Evolutionary conservation across 1,284 basidiomycete species (phyloP).

Genomic region (Heterobasidion parviporum): DNA sequence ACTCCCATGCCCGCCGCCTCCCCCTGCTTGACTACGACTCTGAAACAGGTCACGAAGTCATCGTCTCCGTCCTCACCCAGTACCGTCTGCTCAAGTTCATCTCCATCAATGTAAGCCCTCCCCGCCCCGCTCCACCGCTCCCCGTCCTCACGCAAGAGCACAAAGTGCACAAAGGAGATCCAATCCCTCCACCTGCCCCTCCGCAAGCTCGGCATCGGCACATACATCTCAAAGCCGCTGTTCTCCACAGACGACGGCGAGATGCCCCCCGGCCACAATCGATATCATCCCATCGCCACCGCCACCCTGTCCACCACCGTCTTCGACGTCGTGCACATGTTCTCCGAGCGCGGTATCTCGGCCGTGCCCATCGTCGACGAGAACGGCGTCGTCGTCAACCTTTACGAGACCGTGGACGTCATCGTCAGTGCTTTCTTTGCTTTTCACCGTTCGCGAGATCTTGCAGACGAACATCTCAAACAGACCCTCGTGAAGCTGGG

Average conservation of each 20-base stretch:
- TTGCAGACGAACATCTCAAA: constrained; percentile 1
- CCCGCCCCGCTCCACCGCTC: constrained; percentile 3
- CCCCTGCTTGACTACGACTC: constrained; percentile 92
- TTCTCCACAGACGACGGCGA: constrained; percentile 26
- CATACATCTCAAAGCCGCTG: constrained; percentile 63
- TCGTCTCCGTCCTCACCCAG: constrained; percentile 94
- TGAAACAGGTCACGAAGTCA: constrained; percentile 92
- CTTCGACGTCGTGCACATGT: constrained; percentile 98
- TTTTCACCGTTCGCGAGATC: constrained; percentile 4
- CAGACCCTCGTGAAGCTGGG: constrained; percentile 93
- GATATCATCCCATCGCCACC: constrained; percentile 86
- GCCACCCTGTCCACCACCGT: constrained; percentile 91
- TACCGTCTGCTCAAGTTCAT: constrained; percentile 99
- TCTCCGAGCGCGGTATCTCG: constrained; percentile 91
- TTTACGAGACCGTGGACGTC: constrained; percentile 99
- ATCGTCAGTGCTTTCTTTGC: constrained; percentile 57
- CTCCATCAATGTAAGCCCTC: constrained; percentile 82
- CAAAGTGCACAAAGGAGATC: constrained; percentile 66
- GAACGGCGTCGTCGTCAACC: constrained; percentile 88
- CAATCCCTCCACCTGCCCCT: constrained; percentile 73
- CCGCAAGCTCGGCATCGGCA: constrained; percentile 87
- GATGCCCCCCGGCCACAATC: constrained; percentile 45
- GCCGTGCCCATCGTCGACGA: constrained; percentile 96
- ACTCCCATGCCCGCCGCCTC: constrained; percentile 91
- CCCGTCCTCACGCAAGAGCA: constrained; percentile 4